Conservation (phyloP, 805 yeast species). For the Saturnispora kantuleensis region DNA sequence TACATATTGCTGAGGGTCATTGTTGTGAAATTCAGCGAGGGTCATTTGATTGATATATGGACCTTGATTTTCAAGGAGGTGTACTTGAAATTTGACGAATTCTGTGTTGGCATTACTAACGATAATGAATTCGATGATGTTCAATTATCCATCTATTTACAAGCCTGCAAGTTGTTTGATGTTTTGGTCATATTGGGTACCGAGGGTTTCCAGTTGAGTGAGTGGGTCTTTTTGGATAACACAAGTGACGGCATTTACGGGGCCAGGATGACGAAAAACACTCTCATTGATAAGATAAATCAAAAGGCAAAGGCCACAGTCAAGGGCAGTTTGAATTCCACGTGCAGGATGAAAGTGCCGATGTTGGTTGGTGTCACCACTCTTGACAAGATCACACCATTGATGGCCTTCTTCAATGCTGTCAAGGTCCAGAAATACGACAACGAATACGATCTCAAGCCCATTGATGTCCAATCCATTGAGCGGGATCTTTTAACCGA, state of each 20-base stretch:
- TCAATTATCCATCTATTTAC: conserved; percentile 21
- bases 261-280: conserved; percentile 18
- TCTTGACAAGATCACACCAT: conserved; percentile 33
- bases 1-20: conserved; percentile 56
- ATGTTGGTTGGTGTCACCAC: conserved; percentile 34
- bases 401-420: conserved; percentile 57
- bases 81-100: conserved; percentile 37
- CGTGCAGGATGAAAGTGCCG: conserved; percentile 28
- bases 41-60: conserved; percentile 66
- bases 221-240: conserved; percentile 80
- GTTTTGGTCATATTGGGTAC: conserved; percentile 52
- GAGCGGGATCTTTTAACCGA: conserved; percentile 51
- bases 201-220: conserved; percentile 69
- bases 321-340: conserved; percentile 23
- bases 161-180: conserved; percentile 73
- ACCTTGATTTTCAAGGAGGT: conserved; percentile 53
- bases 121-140: not conserved
- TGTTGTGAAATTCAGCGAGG: conserved; percentile 48
- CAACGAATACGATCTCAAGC: conserved; percentile 44
- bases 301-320: conserved; percentile 23
- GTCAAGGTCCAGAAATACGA: conserved; percentile 59
- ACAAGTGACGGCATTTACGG: conserved; percentile 28
- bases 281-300: conserved; percentile 27
- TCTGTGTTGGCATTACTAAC: conserved; percentile 17
- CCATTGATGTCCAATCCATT: conserved; percentile 36